Conservation (phyloP, 148 eudicot species). For the Silene uniflora region DNA sequence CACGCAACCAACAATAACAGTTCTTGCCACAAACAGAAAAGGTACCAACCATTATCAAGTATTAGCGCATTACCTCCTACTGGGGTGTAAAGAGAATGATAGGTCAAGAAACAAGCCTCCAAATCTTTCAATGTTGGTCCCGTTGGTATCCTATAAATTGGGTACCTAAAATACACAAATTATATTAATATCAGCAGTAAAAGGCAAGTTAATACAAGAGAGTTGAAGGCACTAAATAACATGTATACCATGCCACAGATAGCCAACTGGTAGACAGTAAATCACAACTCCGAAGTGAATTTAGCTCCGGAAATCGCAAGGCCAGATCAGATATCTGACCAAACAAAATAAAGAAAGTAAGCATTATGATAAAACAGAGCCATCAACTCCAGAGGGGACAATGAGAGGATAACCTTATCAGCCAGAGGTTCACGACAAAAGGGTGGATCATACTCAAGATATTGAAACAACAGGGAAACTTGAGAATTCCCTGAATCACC, state of each 20-base stretch:
- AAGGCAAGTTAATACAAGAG: not conserved
- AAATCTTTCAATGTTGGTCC: slow-evolving; percentile 76
- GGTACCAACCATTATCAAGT: not conserved
- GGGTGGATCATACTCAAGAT: slow-evolving; percentile 64
- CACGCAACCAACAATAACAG: not conserved
- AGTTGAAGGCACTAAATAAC: not conserved
- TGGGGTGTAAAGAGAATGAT: slow-evolving; percentile 65
- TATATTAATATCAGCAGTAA: not conserved
- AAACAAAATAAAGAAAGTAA: slow-evolving; percentile 6
- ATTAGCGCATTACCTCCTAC: slow-evolving; percentile 42
- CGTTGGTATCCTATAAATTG: slow-evolving; percentile 86
- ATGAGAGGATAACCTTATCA: slow-evolving; percentile 54
- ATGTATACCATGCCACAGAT: slow-evolving; percentile 85
- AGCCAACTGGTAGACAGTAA: slow-evolving; percentile 70
- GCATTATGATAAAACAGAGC: not conserved
- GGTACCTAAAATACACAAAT: slow-evolving; percentile 57
- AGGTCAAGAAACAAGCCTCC: slow-evolving; percentile 94
- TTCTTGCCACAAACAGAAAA: not conserved
- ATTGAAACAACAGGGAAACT: slow-evolving; percentile 57
- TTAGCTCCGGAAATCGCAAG: slow-evolving; percentile 52
- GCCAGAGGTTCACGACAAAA: slow-evolving; percentile 73
- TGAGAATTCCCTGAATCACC: slow-evolving; percentile 57
- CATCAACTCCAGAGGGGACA: not conserved
- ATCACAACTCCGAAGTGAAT: slow-evolving; percentile 74
- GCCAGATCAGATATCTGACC: slow-evolving; percentile 68